Conservation (phyloP, 441 rosid species). For the Brassica balearica region DNA sequence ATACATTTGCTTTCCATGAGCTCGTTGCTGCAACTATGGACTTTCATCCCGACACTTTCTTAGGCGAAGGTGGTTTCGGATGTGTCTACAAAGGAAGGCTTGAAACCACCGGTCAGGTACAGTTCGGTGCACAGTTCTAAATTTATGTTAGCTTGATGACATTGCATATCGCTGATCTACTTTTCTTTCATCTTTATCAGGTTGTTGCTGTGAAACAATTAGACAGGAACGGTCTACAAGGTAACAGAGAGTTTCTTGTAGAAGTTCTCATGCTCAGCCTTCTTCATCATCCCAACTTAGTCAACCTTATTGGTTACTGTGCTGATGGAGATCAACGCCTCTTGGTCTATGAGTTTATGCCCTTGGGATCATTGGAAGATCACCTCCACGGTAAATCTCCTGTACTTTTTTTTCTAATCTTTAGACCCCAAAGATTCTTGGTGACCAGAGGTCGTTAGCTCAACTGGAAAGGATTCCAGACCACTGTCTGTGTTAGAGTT, state of each 20-base stretch:
- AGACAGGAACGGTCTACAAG: constrained; percentile 96
- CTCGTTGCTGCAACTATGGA: constrained; percentile 92
- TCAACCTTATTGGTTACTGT: constrained; percentile 94
- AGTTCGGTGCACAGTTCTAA: neutral
- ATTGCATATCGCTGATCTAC: neutral
- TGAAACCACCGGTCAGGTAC: constrained; percentile 92
- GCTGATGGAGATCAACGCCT: constrained; percentile 99
- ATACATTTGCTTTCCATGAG: constrained; percentile 80
- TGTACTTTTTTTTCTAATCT: neutral
- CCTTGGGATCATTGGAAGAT: constrained; percentile 94
- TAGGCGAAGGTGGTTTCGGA: constrained; percentile 99
- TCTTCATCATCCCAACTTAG: constrained; percentile 94
- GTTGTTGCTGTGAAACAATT: constrained; percentile 96
- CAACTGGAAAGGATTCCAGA: no score
- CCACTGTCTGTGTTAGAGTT: no score
- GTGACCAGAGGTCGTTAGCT: neutral
- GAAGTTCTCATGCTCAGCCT: constrained; percentile 94
- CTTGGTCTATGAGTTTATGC: constrained; percentile 96
- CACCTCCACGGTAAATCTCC: constrained; percentile 85
- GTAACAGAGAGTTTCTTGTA: constrained; percentile 95
- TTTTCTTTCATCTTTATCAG: constrained; percentile 47
- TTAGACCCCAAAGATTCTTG: constrained; percentile 20
- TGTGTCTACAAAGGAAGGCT: constrained; percentile 93
- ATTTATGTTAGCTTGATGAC: neutral
- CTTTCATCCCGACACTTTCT: constrained; percentile 86